Percentiles rank a stretch among this genome's conserved stretches.
phyloP scores from a whole-genome alignment of 768 basidiomycete species.

The Boletus rex-veris region DNA sequence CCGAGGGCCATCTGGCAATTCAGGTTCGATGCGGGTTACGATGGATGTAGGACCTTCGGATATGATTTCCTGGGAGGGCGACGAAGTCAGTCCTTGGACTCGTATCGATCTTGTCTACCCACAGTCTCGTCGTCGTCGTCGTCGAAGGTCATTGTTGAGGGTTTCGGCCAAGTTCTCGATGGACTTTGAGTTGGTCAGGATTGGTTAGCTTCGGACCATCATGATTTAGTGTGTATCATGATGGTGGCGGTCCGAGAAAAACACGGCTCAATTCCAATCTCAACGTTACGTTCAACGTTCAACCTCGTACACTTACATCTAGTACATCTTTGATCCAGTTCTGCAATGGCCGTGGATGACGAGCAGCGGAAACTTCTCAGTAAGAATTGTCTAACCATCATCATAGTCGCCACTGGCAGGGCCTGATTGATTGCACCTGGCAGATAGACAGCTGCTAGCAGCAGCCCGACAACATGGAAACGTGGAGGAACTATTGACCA shows the following conservation, averaged over 20 bases:
- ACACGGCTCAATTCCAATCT: neutral
- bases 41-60: constrained; percentile 25
- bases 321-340: neutral
- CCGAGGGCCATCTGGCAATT: constrained; percentile 4
- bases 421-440: neutral
- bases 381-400: neutral
- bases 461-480: constrained; percentile 25
- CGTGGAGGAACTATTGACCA: constrained; percentile 24
- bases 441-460: constrained; percentile 25
- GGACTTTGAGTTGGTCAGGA: neutral
- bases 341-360: constrained; percentile 14
- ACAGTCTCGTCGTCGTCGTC: constrained; percentile 3
- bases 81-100: constrained; percentile 5
- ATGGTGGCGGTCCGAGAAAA: neutral
- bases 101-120: neutral
- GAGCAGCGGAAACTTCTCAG: constrained; percentile 20
- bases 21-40: constrained; percentile 19
- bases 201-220: too few relatives aligned
- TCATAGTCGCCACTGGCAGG: neutral
- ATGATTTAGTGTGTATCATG: neutral
- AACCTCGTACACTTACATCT: neutral
- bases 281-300: neutral
- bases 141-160: constrained; percentile 8
- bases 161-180: neutral
- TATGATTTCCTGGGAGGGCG: constrained; percentile 17